Conservation (phyloP, 2,329 filamentous ascomycete species). For the Aspergillus neotritici region DNA sequence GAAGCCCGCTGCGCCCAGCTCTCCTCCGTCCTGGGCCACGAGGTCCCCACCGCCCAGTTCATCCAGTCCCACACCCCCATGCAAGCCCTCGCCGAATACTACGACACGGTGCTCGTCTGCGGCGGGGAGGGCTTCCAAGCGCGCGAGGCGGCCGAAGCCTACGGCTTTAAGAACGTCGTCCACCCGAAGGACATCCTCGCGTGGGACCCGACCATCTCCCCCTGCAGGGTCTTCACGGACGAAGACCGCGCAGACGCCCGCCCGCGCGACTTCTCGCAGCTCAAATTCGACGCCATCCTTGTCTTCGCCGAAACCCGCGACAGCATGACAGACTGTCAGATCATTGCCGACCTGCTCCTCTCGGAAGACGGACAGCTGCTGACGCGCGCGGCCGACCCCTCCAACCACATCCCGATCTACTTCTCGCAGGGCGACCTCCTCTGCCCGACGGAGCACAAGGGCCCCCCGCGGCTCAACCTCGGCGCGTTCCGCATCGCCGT, state of each 20-base stretch:
- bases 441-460: conserved; percentile 61
- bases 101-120: conserved; percentile 68
- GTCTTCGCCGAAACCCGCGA: conserved; percentile 70
- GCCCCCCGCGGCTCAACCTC: conserved; percentile 62
- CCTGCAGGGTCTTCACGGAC: conserved; percentile 62
- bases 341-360: conserved; percentile 67
- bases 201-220: conserved; percentile 63
- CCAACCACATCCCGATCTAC: conserved; percentile 67
- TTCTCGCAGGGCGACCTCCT: conserved; percentile 62
- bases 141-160: conserved; percentile 65
- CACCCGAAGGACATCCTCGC: conserved; percentile 69
- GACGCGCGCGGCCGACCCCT: conserved; percentile 61
- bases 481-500: conserved; percentile 70
- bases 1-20: conserved; percentile 60
- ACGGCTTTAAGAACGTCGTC: conserved; percentile 68
- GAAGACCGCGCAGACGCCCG: conserved; percentile 62
- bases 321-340: conserved; percentile 69
- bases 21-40: conserved; percentile 58
- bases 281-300: conserved; percentile 68
- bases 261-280: conserved; percentile 65
- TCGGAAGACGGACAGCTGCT: conserved; percentile 61
- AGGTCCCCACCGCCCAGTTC: conserved; percentile 66
- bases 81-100: conserved; percentile 70
- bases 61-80: conserved; percentile 74
- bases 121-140: conserved; percentile 71